phyloP scores from a whole-genome alignment of 768 basidiomycete genomes.

The Sutorius australiensis region DNA sequence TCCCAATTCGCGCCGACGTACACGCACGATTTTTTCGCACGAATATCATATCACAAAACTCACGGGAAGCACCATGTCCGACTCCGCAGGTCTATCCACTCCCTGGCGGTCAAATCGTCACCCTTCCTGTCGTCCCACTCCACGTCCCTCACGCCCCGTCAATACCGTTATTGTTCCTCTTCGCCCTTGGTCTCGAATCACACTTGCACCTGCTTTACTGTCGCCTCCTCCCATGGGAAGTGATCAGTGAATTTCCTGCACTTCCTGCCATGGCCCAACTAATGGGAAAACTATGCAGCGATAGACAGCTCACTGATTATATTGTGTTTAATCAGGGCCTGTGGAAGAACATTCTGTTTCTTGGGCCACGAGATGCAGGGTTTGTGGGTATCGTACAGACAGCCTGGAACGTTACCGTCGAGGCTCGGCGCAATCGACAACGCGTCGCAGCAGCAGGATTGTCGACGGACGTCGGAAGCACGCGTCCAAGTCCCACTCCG shows the following conservation, averaged over 20 bases:
- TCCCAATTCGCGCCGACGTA: constrained; percentile 50
- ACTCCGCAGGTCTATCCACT: constrained; percentile 23
- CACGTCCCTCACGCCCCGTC: constrained; percentile 52
- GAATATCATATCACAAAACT: constrained; percentile 33
- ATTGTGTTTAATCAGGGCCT: constrained; percentile 51
- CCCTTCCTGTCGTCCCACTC: constrained; percentile 48
- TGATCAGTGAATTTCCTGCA: constrained; percentile 58
- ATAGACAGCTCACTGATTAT: constrained; percentile 31
- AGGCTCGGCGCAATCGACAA: constrained; percentile 43
- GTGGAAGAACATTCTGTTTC: constrained; percentile 59
- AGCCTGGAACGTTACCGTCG: constrained; percentile 73
- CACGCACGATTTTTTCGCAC: constrained; percentile 40
- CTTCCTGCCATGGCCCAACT: constrained; percentile 52
- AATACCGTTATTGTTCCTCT: constrained; percentile 55
- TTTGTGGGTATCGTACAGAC: constrained; percentile 50
- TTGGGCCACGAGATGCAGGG: constrained; percentile 45
- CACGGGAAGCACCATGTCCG: constrained; percentile 34
- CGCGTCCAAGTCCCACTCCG: constrained; percentile 7
- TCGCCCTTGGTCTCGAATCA: constrained; percentile 50
- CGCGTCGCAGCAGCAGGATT: constrained; percentile 7
- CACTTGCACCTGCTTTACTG: constrained; percentile 45
- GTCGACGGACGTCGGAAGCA: constrained; percentile 13
- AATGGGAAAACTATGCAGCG: constrained; percentile 41
- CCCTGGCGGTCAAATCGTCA: constrained; percentile 34
- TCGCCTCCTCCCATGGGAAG: constrained; percentile 49